Base-by-base conservation (phyloP, 2,329 filamentous ascomycete genomes). In the Tolypocladium inflatum region DNA sequence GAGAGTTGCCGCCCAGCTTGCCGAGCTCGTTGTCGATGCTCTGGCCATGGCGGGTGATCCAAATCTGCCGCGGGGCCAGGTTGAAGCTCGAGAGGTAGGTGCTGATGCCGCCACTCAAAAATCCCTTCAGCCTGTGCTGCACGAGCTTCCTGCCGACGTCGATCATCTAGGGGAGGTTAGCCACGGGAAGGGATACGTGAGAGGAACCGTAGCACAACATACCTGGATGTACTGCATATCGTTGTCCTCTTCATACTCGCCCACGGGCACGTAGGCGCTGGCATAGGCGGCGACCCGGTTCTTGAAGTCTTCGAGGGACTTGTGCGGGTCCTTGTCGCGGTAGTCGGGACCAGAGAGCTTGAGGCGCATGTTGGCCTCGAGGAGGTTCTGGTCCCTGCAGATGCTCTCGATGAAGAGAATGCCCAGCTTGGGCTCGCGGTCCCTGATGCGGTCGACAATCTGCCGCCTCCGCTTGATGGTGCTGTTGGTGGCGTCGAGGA, bases 51-150 rank as follows among this genome's bases (percentile, higher is more conserved):
- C 94, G 81, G 2, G 94, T 97, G 69, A 99, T 95, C 94, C 94
- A 99, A 60, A 99, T 97, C 72, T 97, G 93, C 57, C 94, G 83
- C 0, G 94, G 92, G 0, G 93, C 90, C 19, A 99, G 82, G 66
- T 99, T 97, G 80, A 99, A 99, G 65, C 96, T 97, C 52, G 94
- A 88, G 11, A 99, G 81, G 67, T 97, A 99, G 63, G 92, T 96
- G 58, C 94, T 91, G 57, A 96, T 94, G 62, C 94, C 90, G 43
- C 89, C 90, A 58, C 91, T 91, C 54, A 99, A 80, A 72, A 99
- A 99, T 7, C 94, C 94, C 64, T 88, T 88, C 60, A 97, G 86
- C 61, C 94, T 89, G 70, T 96, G 89, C 53, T 93, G 89, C 50
- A 97, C 86, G 60, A 97, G 83, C 73, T 99, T 99, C 61, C 93